phyloP scores from a whole-genome alignment of 2,329 filamentous ascomycete genomes.

The Lasiodiplodia gonubiensis region DNA sequence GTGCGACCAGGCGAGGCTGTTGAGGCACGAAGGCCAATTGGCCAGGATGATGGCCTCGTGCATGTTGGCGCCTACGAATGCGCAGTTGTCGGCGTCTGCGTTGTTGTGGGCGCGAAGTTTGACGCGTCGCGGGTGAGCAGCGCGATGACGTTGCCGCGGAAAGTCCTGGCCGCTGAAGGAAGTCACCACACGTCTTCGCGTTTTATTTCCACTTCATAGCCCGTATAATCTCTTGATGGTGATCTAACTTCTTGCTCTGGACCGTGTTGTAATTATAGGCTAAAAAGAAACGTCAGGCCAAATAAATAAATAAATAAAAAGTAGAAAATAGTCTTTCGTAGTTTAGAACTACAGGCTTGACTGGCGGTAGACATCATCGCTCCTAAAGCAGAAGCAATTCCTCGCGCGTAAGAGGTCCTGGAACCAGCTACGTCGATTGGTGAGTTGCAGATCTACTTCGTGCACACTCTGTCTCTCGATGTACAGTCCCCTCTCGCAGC shows the following conservation, averaged over 20 bases:
- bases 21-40: constrained; percentile 57
- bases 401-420: too few species aligned
- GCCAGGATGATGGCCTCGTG: constrained; percentile 42
- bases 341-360: too few species aligned
- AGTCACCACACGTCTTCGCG: neutral
- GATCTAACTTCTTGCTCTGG: too few species aligned
- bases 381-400: too few species aligned
- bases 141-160: constrained; percentile 9
- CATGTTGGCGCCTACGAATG: constrained; percentile 34
- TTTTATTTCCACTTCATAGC: too few species aligned
- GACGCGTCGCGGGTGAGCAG: constrained; percentile 13
- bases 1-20: constrained; percentile 64
- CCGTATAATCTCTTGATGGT: too few species aligned
- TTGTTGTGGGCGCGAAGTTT: neutral
- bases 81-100: neutral
- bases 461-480: neutral
- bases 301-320: too few species aligned
- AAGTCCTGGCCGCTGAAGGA: neutral
- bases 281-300: too few species aligned
- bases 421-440: neutral
- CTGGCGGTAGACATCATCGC: too few species aligned
- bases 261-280: too few species aligned
- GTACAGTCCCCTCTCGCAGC: too few species aligned
- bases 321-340: too few species aligned
- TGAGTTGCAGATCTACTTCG: neutral